Evolutionary conservation across 2,329 filamentous ascomycete species (phyloP).

Genomic region (Harringtonia lauricola): DNA sequence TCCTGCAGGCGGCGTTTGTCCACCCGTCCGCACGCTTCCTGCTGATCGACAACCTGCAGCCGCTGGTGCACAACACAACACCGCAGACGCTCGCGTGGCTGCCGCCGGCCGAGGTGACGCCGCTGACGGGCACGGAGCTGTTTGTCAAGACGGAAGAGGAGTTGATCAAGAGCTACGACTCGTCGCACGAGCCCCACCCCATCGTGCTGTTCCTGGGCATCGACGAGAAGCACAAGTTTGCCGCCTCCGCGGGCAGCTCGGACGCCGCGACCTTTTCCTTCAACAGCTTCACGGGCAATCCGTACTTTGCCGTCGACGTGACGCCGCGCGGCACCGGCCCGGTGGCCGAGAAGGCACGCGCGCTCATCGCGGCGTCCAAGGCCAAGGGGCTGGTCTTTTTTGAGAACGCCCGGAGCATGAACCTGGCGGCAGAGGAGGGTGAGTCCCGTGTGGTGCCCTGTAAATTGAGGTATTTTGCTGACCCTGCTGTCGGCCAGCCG

Average conservation of each 20-base stretch:
- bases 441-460: too few species aligned
- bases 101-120: slow-evolving; percentile 54
- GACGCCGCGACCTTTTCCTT: slow-evolving; percentile 34
- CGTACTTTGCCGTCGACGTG: slow-evolving; percentile 84
- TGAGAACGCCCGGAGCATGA: slow-evolving; percentile 38
- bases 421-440: slow-evolving; percentile 36
- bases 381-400: slow-evolving; percentile 53
- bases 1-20: slow-evolving; percentile 55
- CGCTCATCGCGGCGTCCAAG: slow-evolving; percentile 45
- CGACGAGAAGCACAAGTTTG: slow-evolving; percentile 43
- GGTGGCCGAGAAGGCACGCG: slow-evolving; percentile 45
- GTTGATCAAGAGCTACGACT: slow-evolving; percentile 63
- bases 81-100: slow-evolving; percentile 51
- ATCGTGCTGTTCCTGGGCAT: slow-evolving; percentile 78
- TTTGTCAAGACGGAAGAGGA: slow-evolving; percentile 66
- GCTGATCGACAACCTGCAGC: slow-evolving; percentile 66
- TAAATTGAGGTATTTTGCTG: background rate
- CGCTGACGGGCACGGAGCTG: slow-evolving; percentile 59
- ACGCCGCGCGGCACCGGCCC: slow-evolving; percentile 51
- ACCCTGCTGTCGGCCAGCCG: slow-evolving; percentile 45
- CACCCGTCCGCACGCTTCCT: slow-evolving; percentile 62
- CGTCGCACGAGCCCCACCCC: slow-evolving; percentile 46
- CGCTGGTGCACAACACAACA: slow-evolving; percentile 44
- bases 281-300: slow-evolving; percentile 64
- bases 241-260: slow-evolving; percentile 18